Conservation (phyloP, 192 early-diverging fungal species). For the Coemansia sp. region DNA sequence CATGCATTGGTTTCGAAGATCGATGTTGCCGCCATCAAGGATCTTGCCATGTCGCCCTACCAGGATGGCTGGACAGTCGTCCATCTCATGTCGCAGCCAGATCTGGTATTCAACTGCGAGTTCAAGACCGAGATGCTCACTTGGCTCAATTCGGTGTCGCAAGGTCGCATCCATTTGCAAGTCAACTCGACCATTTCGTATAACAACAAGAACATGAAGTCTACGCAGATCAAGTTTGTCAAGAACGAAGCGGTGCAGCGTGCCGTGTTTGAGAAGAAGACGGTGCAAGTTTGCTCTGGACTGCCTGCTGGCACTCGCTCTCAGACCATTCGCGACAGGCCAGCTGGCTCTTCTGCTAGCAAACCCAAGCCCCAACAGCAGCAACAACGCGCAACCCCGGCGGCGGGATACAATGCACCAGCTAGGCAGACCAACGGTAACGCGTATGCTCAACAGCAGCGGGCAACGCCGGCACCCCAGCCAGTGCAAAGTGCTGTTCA, state of each 20-base stretch:
- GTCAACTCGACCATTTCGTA: constrained; percentile 63
- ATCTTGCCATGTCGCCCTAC: constrained; percentile 66
- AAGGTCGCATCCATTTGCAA: constrained; percentile 60
- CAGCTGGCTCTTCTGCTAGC: background rate
- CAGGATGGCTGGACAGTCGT: constrained; percentile 74
- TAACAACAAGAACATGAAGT: constrained; percentile 71
- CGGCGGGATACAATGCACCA: background rate
- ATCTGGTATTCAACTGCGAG: constrained; percentile 62
- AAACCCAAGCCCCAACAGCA: background rate
- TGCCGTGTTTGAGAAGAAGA: constrained; percentile 67
- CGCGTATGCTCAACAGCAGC: constrained; percentile 7
- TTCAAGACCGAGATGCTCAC: constrained; percentile 76
- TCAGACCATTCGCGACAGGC: constrained; percentile 14
- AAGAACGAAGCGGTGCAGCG: constrained; percentile 62
- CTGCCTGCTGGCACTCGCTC: constrained; percentile 60
- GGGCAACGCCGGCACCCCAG: background rate
- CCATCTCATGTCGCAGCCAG: constrained; percentile 59
- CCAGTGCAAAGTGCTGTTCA: constrained; percentile 4
- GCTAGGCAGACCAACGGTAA: background rate
- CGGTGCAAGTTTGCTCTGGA: constrained; percentile 62
- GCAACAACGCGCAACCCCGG: constrained; percentile 9
- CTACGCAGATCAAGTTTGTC: constrained; percentile 70
- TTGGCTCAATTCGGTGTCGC: constrained; percentile 60
- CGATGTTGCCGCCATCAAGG: constrained; percentile 56
- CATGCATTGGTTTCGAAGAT: constrained; percentile 59